Evolutionary conservation across 164 flowering plant genomes (phyloP), one percentile per base, ranked within the genome.

Genomic region (Cinnamomum micranthum): DNA sequence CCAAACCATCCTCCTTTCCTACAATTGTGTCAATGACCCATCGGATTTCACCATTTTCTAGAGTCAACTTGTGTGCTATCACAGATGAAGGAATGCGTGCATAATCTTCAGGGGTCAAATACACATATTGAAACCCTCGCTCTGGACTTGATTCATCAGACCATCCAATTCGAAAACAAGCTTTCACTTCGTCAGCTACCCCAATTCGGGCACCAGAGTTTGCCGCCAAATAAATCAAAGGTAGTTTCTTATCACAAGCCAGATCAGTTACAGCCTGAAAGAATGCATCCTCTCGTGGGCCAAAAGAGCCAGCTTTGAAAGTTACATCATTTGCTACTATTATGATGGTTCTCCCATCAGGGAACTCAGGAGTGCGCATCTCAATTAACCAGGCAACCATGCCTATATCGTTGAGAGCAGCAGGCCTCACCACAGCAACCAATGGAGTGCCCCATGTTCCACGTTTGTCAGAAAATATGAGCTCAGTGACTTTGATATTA

Each of bases 121-220:
- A 96, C 25, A 96, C 85, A 76, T 96, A 96, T 75, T 96, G 97
- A 78, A 94, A 94, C 35, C 99, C 99, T 68, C 91, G 88, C 73
- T 94, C 98, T 51, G 98, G 99, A 71, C 67, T 87, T 2, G 82
- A 77, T 77, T 96, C 99, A 82, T 96, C 97, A 9, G 95, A 88
- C 99, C 99, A 96, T 69, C 99, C 97, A 72, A 94, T 87, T 82
- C 83, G 86, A 76, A 96, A 96, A 85, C 97, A 91, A 71, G 94
- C 76, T 77, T 90, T 94, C 59, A 96, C 87, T 85, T 96, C 99
- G 82, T 96, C 99, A 47, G 99, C 98, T n/a, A 88, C 97, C 22
- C 98, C 99, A 77, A 96, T 85, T 41, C 99, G 91, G 52, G 99
- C 99, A 20, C 99, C 99, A 33, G 99, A 94, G 79, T 96, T 96